Evolutionary conservation across 371 early-diverging fungal genomes (phyloP), one percentile per base, ranked within the genome.

Genomic region (Blyttiomyces sp.): DNA sequence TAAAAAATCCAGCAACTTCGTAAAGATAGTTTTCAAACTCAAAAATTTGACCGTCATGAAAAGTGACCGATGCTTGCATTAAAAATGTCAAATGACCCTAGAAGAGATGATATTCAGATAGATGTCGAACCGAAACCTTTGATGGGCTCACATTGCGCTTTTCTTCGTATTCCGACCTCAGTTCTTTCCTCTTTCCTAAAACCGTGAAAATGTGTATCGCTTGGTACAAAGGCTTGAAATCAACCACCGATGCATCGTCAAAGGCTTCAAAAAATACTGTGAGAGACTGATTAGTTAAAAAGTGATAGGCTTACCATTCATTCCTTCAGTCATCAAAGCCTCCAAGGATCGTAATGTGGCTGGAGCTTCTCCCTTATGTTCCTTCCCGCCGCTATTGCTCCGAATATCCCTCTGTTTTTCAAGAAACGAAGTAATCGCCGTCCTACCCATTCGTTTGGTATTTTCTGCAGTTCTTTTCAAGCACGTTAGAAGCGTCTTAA

Each of bases 1-100:
- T 88, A 66, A 98, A 98, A 69, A 95, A 98, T 0, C 98, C 98
- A 31, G 91, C 88, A 61, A 96, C 84, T 34, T 95, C 95, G 56
- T 90, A 85, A 34, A 97, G 70, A 46, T 89, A 81, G 0, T 77
- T 73, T 57, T 88, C 86, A 58, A 96, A 91, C 2, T 82, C 76
- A 9, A 70, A 74, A 23, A 91, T 63, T 59, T 88, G 80, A 17
- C 82, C 83, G n/a, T n/a, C n/a, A n/a, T n/a, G n/a, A n/a, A n/a
- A n/a, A n/a, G n/a, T n/a, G n/a, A n/a, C n/a, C n/a, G n/a, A n/a
- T n/a, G 26, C 85, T 84, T 5, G 89, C 89, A 76, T 90, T 89
- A 27, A 88, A 84, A 81, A 86, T 65, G 16, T 51, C 0, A 36
- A 24, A 32, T 32, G 23, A 48, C 17, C 11, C 4, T 6, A 49